These are phyloP conservation scores for Dryas alaskensis DNA, from an alignment of 306 rosid species.

Conservation along the genomic window DNA sequence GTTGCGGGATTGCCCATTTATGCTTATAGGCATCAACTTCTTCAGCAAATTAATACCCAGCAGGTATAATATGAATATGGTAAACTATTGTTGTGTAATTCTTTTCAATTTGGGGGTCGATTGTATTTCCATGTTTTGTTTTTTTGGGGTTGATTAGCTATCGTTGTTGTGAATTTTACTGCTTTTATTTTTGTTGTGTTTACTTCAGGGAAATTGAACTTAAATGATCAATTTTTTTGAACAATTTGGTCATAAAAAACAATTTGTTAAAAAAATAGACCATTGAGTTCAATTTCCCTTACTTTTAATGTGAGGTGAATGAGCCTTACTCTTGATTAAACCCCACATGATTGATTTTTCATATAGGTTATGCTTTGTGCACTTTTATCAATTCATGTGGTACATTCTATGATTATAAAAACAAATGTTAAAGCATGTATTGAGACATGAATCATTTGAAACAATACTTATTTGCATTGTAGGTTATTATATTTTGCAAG, in stretches of 20 bases:
- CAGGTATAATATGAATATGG: too few species aligned
- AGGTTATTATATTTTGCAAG: constrained; percentile 1
- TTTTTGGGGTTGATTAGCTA: not conserved
- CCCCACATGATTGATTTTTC: not conserved
- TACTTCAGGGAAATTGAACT: not conserved
- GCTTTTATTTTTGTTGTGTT: not conserved
- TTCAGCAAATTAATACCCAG: too few species aligned
- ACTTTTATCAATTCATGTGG: not conserved
- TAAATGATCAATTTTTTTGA: too few species aligned
- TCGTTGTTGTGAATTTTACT: not conserved
- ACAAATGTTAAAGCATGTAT: not conserved
- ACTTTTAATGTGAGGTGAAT: not conserved
- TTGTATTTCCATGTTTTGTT: not conserved
- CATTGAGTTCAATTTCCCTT: too few species aligned
- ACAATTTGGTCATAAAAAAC: too few species aligned
- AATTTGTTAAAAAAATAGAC: too few species aligned
- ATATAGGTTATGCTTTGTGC: not conserved
- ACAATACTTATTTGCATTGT: not conserved
- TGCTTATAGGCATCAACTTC: too few species aligned
- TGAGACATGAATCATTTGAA: not conserved
- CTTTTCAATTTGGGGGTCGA: not conserved
- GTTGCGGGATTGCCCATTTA: too few species aligned
- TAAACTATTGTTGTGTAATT: not conserved
- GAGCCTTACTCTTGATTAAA: not conserved
- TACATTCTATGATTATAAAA: not conserved